Percentiles rank a stretch among this genome's conserved stretches.
Evolutionary conservation across 2,329 filamentous ascomycete genomes (phyloP).

Genomic region (Trichoderma lentiforme): DNA sequence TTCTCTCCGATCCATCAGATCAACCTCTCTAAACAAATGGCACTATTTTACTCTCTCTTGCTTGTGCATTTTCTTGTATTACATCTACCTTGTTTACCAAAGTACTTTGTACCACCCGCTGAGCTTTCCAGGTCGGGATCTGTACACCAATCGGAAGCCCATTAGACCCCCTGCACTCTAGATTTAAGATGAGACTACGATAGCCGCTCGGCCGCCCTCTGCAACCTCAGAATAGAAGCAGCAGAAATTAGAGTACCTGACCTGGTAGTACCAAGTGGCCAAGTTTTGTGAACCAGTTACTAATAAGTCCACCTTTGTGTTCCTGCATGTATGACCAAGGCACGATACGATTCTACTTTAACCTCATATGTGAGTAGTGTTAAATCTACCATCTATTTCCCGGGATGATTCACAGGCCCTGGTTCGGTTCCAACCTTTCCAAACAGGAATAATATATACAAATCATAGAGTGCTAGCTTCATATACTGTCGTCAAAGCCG

Average conservation of each 20-base stretch:
- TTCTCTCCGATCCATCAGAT: not conserved
- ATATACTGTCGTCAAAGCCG: not conserved
- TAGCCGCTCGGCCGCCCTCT: slow-evolving; percentile 7
- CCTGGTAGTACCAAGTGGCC: not conserved
- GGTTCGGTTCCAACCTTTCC: not conserved
- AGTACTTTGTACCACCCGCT: not conserved
- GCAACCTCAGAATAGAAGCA: slow-evolving; percentile 6
- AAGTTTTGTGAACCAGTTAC: not conserved
- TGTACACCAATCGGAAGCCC: not conserved
- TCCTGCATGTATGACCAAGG: not conserved
- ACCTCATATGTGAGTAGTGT: not conserved
- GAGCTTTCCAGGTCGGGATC: not conserved
- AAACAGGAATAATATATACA: not conserved
- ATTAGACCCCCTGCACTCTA: slow-evolving; percentile 1
- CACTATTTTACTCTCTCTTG: not conserved
- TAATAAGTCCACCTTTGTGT: not conserved
- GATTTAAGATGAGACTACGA: slow-evolving; percentile 10
- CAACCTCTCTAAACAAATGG: not conserved
- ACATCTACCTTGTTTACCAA: not conserved
- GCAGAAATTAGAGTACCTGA: not conserved
- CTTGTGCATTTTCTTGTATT: not conserved
- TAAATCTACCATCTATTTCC: not conserved
- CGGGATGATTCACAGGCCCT: not conserved
- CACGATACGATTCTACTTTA: not conserved
- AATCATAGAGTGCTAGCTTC: not conserved